These are phyloP conservation scores for Quercus mongolica DNA, from an alignment of 306 rosid species.

Conservation along the genomic window DNA sequence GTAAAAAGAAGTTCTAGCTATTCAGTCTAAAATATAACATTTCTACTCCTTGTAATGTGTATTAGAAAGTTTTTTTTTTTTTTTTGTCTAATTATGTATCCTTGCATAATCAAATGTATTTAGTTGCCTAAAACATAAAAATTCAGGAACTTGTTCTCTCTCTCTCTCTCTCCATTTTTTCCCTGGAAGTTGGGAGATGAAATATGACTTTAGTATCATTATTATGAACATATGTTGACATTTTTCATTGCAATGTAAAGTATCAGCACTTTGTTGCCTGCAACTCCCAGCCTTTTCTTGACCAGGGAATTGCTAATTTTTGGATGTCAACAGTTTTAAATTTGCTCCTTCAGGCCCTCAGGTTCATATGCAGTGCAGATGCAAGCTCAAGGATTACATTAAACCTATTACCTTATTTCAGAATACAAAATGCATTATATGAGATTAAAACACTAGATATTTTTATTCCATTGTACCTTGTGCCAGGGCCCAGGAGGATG, in stretches of 20 bases:
- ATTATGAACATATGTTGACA: neutral
- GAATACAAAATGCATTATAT: too few relatives aligned
- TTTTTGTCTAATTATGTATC: neutral
- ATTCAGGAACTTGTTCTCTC: neutral
- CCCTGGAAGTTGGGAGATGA: too few relatives aligned
- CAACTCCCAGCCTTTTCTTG: neutral
- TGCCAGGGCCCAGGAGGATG: neutral
- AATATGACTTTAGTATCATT: neutral
- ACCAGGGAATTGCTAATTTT: too few relatives aligned
- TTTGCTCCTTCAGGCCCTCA: neutral
- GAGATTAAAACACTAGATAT: neutral
- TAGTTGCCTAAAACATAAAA: neutral
- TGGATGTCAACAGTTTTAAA: neutral
- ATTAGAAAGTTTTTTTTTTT: neutral
- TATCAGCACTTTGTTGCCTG: neutral
- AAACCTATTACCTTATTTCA: too few relatives aligned
- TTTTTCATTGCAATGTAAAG: neutral
- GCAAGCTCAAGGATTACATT: too few relatives aligned
- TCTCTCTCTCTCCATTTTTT: neutral
- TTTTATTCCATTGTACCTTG: neutral
- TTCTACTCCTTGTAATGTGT: slow-evolving; percentile 9
- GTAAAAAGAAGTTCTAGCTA: neutral
- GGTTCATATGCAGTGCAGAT: neutral
- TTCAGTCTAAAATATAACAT: slow-evolving; percentile 6
- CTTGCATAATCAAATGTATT: neutral